Conservation (phyloP, 164 flowering plant genomes). For the Liriodendron chinense region DNA sequence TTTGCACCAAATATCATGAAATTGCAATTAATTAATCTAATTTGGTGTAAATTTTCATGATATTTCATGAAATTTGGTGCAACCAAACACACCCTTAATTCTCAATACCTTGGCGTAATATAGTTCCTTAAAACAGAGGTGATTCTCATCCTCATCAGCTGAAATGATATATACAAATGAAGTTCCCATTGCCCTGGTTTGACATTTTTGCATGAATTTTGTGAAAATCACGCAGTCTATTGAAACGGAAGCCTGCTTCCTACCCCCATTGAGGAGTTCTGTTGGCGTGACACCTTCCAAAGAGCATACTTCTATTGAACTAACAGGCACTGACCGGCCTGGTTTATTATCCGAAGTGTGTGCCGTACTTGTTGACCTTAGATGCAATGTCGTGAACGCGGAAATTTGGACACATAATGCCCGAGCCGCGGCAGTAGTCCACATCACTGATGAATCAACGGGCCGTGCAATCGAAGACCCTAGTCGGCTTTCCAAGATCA, state of each 20-base stretch:
- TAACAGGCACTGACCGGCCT: slow-evolving; percentile 50
- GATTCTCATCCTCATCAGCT: too few relatives aligned
- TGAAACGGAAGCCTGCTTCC: slow-evolving; percentile 28
- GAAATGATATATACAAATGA: too few relatives aligned
- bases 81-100: too few relatives aligned
- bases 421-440: slow-evolving; percentile 44
- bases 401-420: slow-evolving; percentile 68
- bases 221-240: slow-evolving; percentile 28
- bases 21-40: too few relatives aligned
- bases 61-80: too few relatives aligned
- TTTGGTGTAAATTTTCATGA: too few relatives aligned
- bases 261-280: slow-evolving; percentile 23
- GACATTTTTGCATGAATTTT: slow-evolving; percentile 2
- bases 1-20: too few relatives aligned
- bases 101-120: too few relatives aligned
- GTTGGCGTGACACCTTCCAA: slow-evolving; percentile 40
- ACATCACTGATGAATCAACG: slow-evolving; percentile 36
- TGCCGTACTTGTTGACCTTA: slow-evolving; percentile 48
- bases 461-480: slow-evolving; percentile 40
- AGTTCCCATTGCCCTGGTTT: too few relatives aligned
- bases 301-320: slow-evolving; percentile 45
- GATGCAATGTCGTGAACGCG: slow-evolving; percentile 46
- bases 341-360: slow-evolving; percentile 57
- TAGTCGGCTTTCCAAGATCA: slow-evolving; percentile 28
- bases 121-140: too few relatives aligned